Evolutionary conservation across 257 asterid genomes (phyloP).

Genomic region (Schizonepeta tenuifolia): DNA sequence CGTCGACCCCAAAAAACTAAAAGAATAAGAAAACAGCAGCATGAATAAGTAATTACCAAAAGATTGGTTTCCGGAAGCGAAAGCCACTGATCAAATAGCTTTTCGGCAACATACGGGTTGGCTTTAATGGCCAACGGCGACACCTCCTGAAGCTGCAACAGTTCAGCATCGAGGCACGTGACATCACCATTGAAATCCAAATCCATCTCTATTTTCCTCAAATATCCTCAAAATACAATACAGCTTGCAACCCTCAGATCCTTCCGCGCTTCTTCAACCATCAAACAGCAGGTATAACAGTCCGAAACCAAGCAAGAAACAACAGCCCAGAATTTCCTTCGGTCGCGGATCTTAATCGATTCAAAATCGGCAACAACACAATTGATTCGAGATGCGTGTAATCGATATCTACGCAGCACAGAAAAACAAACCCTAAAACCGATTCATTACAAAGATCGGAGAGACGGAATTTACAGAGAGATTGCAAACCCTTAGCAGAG

Average conservation of each 20-base stretch:
- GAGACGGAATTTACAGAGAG: slow-evolving; percentile 32
- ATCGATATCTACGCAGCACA: slow-evolving; percentile 1
- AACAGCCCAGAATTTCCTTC: slow-evolving; percentile 18
- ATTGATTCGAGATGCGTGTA: slow-evolving; percentile 32
- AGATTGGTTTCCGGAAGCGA: slow-evolving; percentile 83
- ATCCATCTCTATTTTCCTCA: slow-evolving; percentile 55
- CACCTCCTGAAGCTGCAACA: slow-evolving; percentile 92
- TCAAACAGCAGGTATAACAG: slow-evolving; percentile 36
- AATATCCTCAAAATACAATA: slow-evolving; percentile 24
- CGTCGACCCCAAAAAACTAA: slow-evolving; percentile 17
- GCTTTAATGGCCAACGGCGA: slow-evolving; percentile 87
- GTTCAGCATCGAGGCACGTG: slow-evolving; percentile 81
- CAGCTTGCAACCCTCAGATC: slow-evolving; percentile 41
- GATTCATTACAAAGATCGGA: slow-evolving; percentile 36
- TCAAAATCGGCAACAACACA: slow-evolving; percentile 33
- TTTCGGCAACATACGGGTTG: slow-evolving; percentile 82
- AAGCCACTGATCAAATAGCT: slow-evolving; percentile 94
- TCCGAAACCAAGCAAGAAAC: slow-evolving; percentile 26
- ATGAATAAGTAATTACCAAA: slow-evolving; percentile 53
- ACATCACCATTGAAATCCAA: slow-evolving; percentile 84
- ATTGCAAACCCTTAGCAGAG: slow-evolving; percentile 50
- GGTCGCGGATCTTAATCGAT: slow-evolving; percentile 39
- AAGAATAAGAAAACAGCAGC: background rate
- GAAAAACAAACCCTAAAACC: slow-evolving; percentile 25
- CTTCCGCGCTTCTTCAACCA: slow-evolving; percentile 42